Evolutionary conservation across 495 filamentous ascomycete species (phyloP), one percentile per base, ranked within the genome.

Genomic region (Pyronema omphalodes): DNA sequence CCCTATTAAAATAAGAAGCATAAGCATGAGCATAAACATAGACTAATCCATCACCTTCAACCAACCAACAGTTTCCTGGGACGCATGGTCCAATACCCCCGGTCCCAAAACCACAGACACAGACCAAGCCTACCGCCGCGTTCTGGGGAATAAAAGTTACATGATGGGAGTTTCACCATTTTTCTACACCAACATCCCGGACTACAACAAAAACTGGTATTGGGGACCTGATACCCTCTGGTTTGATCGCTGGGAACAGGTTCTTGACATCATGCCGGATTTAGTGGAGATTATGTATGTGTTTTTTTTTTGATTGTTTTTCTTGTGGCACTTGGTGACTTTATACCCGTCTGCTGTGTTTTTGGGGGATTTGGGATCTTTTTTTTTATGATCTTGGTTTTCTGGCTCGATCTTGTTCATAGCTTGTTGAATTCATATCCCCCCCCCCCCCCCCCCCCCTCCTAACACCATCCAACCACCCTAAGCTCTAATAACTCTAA

Each of bases 81-180:
- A 78, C 58, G 81, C 82, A 3, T 89, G 84, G 84, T 81, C 83
- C 0, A 68, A 74, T 5, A 76, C 78, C 14, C 69, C 75, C 2
- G 62, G 67, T 0, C 68, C 73, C 35, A 82, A 79, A 64, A 68
- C 68, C 2, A 71, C 69, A 0, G 65, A 66, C 14, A 70, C 71
- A 23, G 83, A 87, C 57, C 55, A 65, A 15, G 66, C 69, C 0
- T 86, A 78, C 67, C 69, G 71, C 37, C 62, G 68, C 8, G 67
- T 66, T 14, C 64, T 75, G 7, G 51, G 56, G 3, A 73, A 71
- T 0, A 84, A 84, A 65, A 70, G 77, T 6, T 88, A 79, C 67
- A 86, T 88, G 83, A 86, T 86, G 83, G 75, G 77, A 12, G 77
- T 84, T 11, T 80, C 80, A 12, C 83, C 83, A 1, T 86, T 80